These are phyloP conservation scores for Didymella segeticola DNA, from an alignment of 2,329 filamentous ascomycete genomes.

Conservation along the genomic window DNA sequence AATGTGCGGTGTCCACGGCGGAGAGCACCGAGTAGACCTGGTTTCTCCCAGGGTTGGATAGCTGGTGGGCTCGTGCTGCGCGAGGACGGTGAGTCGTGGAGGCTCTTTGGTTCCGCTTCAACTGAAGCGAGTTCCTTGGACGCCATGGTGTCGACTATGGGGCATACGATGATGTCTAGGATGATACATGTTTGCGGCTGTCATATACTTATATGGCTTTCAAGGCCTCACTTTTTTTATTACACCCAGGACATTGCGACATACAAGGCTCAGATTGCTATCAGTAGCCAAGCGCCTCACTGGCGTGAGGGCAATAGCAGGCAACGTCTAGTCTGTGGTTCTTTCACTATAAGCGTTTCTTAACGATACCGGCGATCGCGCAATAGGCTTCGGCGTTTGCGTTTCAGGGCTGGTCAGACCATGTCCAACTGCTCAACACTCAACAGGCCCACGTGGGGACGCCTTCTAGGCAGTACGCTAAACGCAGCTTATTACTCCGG, in stretches of 20 bases:
- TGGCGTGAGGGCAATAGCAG: neutral
- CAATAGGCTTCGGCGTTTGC: conserved; percentile 2
- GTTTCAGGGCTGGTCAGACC: neutral
- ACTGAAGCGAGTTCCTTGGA: conserved; percentile 9
- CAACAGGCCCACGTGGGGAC: neutral
- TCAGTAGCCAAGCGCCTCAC: neutral
- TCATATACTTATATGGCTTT: neutral
- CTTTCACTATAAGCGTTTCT: neutral
- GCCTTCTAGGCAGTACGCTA: neutral
- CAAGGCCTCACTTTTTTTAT: neutral
- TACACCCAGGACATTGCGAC: conserved; percentile 4
- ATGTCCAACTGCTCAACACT: neutral
- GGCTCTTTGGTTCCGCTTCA: conserved; percentile 1
- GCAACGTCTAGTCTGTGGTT: neutral
- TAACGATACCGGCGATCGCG: conserved; percentile 11
- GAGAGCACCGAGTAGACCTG: conserved; percentile 18
- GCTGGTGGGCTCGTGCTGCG: conserved; percentile 7
- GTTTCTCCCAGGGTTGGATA: conserved; percentile 23
- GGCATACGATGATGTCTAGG: neutral
- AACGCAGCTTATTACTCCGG: no score
- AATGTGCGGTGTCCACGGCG: conserved; percentile 21
- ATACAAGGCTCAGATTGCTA: conserved; percentile 1
- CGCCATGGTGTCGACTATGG: conserved; percentile 6
- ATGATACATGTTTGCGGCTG: neutral
- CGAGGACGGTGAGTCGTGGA: conserved; percentile 12